Evolutionary conservation across 306 rosid genomes (phyloP).

Genomic region (Rosa multiflora): DNA sequence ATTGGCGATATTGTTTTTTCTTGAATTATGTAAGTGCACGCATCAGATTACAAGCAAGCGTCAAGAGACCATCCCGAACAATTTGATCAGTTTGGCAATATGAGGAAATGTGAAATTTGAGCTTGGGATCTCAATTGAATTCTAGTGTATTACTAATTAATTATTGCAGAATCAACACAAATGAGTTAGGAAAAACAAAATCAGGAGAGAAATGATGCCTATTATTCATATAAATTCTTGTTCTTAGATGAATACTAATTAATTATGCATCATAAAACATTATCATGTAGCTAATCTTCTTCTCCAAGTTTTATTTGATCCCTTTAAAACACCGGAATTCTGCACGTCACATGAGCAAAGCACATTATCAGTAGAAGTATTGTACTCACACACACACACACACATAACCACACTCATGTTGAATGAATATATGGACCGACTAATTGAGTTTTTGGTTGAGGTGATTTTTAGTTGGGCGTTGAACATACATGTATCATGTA

Average conservation of each 20-base stretch:
- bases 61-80: no score
- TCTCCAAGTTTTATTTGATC: background rate
- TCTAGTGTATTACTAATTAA: background rate
- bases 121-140: background rate
- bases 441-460: no score
- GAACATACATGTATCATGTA: background rate
- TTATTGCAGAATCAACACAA: background rate
- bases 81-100: no score
- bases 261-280: background rate
- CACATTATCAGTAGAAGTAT: background rate
- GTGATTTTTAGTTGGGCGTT: no score
- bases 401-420: no score
- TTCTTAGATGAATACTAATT: background rate
- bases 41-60: no score
- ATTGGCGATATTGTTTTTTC: background rate
- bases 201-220: background rate
- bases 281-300: background rate
- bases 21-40: no score
- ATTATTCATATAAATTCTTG: background rate
- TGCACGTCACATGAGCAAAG: slow-evolving; percentile 8
- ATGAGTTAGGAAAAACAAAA: background rate
- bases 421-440: background rate
- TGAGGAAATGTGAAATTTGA: background rate
- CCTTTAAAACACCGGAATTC: background rate
- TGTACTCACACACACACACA: background rate